These are phyloP conservation scores for Rosa multiflora DNA, from an alignment of 306 rosid species.

Conservation along the genomic window DNA sequence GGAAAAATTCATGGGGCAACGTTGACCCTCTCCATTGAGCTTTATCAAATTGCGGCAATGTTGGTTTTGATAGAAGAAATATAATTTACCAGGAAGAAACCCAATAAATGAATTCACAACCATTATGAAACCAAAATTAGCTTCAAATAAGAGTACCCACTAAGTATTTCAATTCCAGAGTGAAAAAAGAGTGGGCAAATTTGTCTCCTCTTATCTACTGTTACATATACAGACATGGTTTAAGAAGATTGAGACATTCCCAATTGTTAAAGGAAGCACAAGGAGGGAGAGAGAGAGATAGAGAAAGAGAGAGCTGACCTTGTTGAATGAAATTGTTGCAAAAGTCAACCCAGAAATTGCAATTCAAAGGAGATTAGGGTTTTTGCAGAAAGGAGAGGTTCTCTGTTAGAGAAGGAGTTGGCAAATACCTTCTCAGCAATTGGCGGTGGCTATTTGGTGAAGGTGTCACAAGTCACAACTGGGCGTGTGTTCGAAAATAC, in stretches of 20 bases:
- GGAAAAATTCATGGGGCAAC: background rate
- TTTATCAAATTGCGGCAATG: background rate
- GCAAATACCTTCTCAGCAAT: background rate
- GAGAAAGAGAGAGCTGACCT: slow-evolving; percentile 20
- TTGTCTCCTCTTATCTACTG: background rate
- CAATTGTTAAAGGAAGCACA: too few relatives aligned
- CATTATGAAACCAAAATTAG: background rate
- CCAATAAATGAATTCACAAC: background rate
- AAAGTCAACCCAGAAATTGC: background rate
- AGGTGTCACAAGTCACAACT: background rate
- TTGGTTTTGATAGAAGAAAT: background rate
- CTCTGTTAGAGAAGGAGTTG: background rate
- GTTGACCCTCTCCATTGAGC: background rate
- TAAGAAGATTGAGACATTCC: background rate
- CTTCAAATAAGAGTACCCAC: background rate
- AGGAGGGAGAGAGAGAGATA: background rate
- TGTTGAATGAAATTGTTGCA: background rate
- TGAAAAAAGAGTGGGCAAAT: background rate
- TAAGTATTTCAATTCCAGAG: background rate
- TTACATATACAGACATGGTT: background rate
- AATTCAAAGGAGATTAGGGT: slow-evolving; percentile 8
- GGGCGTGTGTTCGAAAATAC: too few relatives aligned
- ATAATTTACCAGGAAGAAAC: background rate
- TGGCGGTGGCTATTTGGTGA: background rate
- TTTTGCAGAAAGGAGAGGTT: background rate